These are phyloP conservation scores for Myriosclerotinia scirpicola DNA, from an alignment of 2,329 filamentous ascomycete genomes.

Conservation along the genomic window DNA sequence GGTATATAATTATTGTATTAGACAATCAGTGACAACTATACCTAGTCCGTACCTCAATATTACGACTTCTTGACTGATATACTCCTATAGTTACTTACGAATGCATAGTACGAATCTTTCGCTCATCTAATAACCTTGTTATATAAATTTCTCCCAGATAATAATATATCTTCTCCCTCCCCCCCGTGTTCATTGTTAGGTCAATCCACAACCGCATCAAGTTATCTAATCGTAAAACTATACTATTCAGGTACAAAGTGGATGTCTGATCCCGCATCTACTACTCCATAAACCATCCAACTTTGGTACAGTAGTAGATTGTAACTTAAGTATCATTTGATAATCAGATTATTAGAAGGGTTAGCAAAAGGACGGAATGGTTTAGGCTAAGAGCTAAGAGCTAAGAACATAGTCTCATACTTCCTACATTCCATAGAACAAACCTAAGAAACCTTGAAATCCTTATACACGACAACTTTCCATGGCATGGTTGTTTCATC, in stretches of 20 bases:
- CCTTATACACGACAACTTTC: constrained; percentile 6
- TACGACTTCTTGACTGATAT: no score
- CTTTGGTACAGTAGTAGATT: constrained; percentile 2
- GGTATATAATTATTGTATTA: no score
- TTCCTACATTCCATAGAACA: constrained; percentile 19
- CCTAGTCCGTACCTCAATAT: no score
- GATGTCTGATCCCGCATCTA: constrained; percentile 14
- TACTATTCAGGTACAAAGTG: constrained; percentile 10
- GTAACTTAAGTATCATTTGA: background rate
- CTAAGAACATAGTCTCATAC: constrained; percentile 3
- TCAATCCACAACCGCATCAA: constrained; percentile 2
- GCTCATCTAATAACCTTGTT: constrained; percentile 4
- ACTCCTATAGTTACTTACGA: no score
- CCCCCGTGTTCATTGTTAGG: constrained; percentile 13
- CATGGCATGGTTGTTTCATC: constrained; percentile 14
- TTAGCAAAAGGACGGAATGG: constrained; percentile 3
- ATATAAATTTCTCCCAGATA: background rate
- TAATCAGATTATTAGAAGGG: background rate
- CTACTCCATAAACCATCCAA: background rate
- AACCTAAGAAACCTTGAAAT: constrained; percentile 3
- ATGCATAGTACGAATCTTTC: background rate
- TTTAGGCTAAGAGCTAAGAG: background rate
- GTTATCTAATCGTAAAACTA: background rate
- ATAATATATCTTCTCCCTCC: background rate
- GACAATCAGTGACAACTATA: no score